Evolutionary conservation across 257 asterid genomes (phyloP).

Genomic region (Nicotiana paniculata): DNA sequence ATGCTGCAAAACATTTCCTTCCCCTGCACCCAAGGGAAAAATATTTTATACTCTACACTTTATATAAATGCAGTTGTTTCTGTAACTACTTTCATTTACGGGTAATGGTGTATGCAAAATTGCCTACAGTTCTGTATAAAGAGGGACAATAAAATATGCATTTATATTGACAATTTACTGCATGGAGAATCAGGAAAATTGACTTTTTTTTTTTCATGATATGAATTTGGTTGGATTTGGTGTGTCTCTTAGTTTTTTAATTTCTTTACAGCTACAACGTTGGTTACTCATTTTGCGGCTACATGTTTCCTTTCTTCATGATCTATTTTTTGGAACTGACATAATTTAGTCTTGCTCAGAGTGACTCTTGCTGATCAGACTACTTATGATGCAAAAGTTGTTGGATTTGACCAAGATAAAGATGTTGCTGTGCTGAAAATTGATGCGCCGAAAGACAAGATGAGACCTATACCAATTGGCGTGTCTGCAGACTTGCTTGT

Average conservation of each 20-base stretch:
- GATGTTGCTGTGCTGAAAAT: constrained; percentile 89
- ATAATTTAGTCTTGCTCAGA: constrained; percentile 39
- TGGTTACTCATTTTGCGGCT: too few relatives aligned
- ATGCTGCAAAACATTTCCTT: neutral
- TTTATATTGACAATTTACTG: neutral
- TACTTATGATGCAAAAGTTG: constrained; percentile 79
- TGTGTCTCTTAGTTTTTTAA: neutral
- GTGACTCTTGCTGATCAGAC: constrained; percentile 88
- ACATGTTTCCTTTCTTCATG: neutral
- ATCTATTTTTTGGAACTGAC: neutral
- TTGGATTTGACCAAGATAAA: constrained; percentile 98
- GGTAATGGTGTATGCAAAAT: neutral
- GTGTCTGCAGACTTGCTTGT: constrained; percentile 92
- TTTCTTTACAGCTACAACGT: too few relatives aligned
- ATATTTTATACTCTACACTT: neutral
- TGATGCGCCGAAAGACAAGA: constrained; percentile 67
- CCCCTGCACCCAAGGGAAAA: neutral
- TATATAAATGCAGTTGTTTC: neutral
- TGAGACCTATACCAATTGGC: constrained; percentile 90
- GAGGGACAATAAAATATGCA: neutral
- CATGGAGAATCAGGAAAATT: neutral
- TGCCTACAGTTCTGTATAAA: neutral
- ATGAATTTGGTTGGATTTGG: neutral
- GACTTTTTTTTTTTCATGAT: neutral
- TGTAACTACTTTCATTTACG: neutral